Conservation (phyloP, 441 rosid genomes). For the Jatropha multifida region DNA sequence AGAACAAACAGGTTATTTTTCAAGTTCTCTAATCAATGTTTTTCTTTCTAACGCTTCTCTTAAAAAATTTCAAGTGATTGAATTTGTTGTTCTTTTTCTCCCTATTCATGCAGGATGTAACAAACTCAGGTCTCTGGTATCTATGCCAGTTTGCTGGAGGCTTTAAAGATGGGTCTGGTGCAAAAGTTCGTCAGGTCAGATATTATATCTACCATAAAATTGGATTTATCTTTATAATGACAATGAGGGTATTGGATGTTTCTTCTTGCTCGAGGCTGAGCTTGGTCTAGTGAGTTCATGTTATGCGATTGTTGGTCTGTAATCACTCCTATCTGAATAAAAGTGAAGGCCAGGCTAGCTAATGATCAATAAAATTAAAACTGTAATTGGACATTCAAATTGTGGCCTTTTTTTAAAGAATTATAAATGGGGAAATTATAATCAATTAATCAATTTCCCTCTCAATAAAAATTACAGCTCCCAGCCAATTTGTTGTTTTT, state of each 20-base stretch:
- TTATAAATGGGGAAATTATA: background rate
- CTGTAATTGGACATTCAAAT: background rate
- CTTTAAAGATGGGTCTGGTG: slow-evolving; percentile 44
- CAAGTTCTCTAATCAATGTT: slow-evolving; percentile 9
- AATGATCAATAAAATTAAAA: background rate
- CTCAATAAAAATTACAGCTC: background rate
- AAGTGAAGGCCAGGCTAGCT: too few species aligned
- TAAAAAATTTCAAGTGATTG: slow-evolving; percentile 9
- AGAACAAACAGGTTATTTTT: slow-evolving; percentile 66
- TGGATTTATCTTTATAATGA: background rate
- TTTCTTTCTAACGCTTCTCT: slow-evolving; percentile 12
- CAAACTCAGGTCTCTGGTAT: slow-evolving; percentile 77
- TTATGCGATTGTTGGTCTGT: background rate
- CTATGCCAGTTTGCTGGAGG: slow-evolving; percentile 67
- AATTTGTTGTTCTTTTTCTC: background rate
- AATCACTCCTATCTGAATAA: too few species aligned
- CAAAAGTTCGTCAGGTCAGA: slow-evolving; percentile 53
- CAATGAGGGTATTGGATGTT: background rate
- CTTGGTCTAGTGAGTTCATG: background rate
- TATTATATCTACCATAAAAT: slow-evolving; percentile 5
- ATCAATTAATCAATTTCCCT: background rate
- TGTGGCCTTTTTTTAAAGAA: background rate
- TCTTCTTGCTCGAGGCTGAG: background rate
- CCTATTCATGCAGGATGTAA: slow-evolving; percentile 49
- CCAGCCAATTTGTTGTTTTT: background rate